Conservation (phyloP, 2,329 filamentous ascomycete species). For the Aspergillus fumigatus region DNA sequence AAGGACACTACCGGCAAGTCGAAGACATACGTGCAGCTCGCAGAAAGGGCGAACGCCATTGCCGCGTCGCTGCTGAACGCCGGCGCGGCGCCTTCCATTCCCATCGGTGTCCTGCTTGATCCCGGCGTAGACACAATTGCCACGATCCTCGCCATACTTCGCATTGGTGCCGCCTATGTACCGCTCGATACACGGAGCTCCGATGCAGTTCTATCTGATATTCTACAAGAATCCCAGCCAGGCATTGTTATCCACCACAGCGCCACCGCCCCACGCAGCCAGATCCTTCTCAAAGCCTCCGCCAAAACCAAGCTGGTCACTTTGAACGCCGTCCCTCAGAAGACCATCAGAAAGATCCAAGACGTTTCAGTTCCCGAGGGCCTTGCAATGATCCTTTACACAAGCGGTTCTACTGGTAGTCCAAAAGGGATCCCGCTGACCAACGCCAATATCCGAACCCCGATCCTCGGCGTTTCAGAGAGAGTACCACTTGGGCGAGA, state of each 20-base stretch:
- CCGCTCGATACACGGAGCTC: conserved; percentile 3
- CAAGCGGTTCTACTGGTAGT: conserved; percentile 11
- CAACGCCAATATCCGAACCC: conserved; percentile 3
- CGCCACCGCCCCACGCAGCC: neutral
- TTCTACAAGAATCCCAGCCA: conserved; percentile 1
- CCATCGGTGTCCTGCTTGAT: conserved; percentile 6
- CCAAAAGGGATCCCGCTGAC: conserved; percentile 10
- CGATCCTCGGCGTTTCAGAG: conserved; percentile 3
- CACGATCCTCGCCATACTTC: conserved; percentile 7
- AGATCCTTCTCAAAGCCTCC: neutral
- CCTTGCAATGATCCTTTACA: conserved; percentile 13
- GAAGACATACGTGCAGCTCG: conserved; percentile 6
- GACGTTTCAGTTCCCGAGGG: neutral
- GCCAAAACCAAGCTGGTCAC: neutral
- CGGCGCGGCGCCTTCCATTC: neutral
- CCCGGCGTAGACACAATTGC: conserved; percentile 5
- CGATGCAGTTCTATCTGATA: neutral
- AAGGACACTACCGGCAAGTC: conserved; percentile 1
- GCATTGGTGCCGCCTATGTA: conserved; percentile 7
- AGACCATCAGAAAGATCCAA: neutral
- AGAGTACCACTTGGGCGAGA: conserved; percentile 1
- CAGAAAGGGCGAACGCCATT: conserved; percentile 3
- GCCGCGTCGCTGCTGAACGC: conserved; percentile 1
- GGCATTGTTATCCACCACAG: neutral
- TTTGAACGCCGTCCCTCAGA: conserved; percentile 1